Conservation (phyloP, 192 early-diverging fungal genomes). For the Linderina pennispora region DNA sequence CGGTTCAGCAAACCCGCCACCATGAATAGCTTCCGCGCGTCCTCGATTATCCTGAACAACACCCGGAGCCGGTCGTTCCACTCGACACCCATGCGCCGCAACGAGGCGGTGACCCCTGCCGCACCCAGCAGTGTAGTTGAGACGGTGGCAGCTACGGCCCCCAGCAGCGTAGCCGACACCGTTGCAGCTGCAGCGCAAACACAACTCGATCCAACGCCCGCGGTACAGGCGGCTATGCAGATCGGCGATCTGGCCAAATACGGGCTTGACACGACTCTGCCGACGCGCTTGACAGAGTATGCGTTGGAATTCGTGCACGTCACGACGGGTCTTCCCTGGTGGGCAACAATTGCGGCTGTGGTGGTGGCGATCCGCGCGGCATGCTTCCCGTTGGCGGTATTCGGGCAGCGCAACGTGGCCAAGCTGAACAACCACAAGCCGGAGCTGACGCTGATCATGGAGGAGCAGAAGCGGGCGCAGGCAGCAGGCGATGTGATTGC, state of each 20-base stretch:
- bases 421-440: slow-evolving; percentile 69
- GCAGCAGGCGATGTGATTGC: slow-evolving; percentile 51
- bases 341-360: slow-evolving; percentile 72
- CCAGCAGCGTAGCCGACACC: not conserved
- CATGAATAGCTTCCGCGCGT: too few species aligned
- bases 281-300: slow-evolving; percentile 65
- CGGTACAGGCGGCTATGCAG: slow-evolving; percentile 47
- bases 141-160: not conserved
- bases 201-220: slow-evolving; percentile 3
- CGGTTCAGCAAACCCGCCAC: too few species aligned
- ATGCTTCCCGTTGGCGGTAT: slow-evolving; percentile 68
- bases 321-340: slow-evolving; percentile 86
- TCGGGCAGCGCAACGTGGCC: slow-evolving; percentile 63
- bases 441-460: slow-evolving; percentile 57
- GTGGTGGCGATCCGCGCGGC: slow-evolving; percentile 64
- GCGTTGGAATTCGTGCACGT: slow-evolving; percentile 77
- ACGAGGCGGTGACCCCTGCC: not conserved
- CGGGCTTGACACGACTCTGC: slow-evolving; percentile 68
- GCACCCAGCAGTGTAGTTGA: not conserved
- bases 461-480: slow-evolving; percentile 56
- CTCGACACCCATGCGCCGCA: not conserved
- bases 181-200: not conserved
- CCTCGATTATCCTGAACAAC: not conserved
- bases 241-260: slow-evolving; percentile 82
- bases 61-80: not conserved